These are phyloP conservation scores for Scleromitrula shiraiana DNA, from an alignment of 2,329 filamentous ascomycete genomes.

Conservation along the genomic window DNA sequence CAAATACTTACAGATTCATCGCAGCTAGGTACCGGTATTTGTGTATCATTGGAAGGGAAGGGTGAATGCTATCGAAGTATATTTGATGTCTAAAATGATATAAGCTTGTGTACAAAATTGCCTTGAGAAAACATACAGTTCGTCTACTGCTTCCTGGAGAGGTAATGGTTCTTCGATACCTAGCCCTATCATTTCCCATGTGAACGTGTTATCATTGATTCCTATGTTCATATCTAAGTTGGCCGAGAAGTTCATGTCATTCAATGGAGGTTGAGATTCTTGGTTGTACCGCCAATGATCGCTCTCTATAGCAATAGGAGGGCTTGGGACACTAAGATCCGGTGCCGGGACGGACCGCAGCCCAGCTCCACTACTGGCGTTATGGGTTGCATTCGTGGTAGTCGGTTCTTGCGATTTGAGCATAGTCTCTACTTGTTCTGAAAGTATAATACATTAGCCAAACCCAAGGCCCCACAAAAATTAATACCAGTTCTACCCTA, in stretches of 20 bases:
- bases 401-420: conserved; percentile 67
- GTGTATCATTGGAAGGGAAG: conserved; percentile 81
- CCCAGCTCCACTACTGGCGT: conserved; percentile 18
- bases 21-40: conserved; percentile 78
- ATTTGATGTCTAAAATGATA: conserved; percentile 55
- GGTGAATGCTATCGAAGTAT: conserved; percentile 87
- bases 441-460: conserved; percentile 1
- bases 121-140: conserved; percentile 51
- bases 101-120: conserved; percentile 15
- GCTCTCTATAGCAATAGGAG: conserved; percentile 42
- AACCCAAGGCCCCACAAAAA: conserved; percentile 8
- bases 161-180: conserved; percentile 64
- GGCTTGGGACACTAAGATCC: conserved; percentile 38
- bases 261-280: conserved; percentile 43
- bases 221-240: conserved; percentile 40
- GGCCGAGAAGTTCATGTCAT: conserved; percentile 51
- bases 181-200: conserved; percentile 74
- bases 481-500: conserved; percentile 2
- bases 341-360: conserved; percentile 25
- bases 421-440: conserved; percentile 88
- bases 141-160: conserved; percentile 63
- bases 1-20: conserved; percentile 61
- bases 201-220: conserved; percentile 49
- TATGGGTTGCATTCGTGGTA: conserved; percentile 14
- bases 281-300: conserved; percentile 47